phyloP scores from a whole-genome alignment of 2,329 filamentous ascomycete genomes.

The Verticillium alfalfae region DNA sequence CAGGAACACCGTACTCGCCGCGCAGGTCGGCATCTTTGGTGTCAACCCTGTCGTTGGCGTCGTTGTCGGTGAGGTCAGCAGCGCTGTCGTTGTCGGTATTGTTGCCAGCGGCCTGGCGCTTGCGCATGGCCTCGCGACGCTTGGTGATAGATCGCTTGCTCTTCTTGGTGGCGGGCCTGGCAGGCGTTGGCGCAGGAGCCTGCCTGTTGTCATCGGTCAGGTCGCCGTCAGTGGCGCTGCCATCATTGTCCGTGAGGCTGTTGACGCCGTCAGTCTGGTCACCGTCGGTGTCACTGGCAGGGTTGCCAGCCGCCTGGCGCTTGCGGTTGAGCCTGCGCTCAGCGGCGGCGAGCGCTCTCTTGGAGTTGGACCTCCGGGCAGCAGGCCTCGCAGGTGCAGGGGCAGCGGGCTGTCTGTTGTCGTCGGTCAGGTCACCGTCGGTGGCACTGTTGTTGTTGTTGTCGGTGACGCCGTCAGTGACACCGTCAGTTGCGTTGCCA shows the following conservation, averaged over 20 bases:
- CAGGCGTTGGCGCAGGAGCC: neutral
- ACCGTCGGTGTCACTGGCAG: too few relatives aligned
- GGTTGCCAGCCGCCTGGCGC: neutral
- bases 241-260: too few relatives aligned
- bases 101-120: neutral
- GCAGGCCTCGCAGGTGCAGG: too few relatives aligned
- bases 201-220: too few relatives aligned
- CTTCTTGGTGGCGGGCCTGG: neutral
- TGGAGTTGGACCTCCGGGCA: too few relatives aligned
- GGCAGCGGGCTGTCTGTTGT: neutral
- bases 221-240: too few relatives aligned
- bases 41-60: neutral
- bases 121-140: neutral
- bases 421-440: neutral
- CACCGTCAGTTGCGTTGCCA: neutral
- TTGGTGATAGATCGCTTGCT: neutral
- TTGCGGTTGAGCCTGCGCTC: neutral
- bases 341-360: too few relatives aligned
- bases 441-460: neutral
- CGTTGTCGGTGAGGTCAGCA: neutral
- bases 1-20: neutral
- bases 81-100: neutral
- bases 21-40: neutral
- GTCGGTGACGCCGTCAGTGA: neutral
- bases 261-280: too few relatives aligned